Conservation (phyloP, 2,329 filamentous ascomycete genomes). For the Paracamarosporium sp. region DNA sequence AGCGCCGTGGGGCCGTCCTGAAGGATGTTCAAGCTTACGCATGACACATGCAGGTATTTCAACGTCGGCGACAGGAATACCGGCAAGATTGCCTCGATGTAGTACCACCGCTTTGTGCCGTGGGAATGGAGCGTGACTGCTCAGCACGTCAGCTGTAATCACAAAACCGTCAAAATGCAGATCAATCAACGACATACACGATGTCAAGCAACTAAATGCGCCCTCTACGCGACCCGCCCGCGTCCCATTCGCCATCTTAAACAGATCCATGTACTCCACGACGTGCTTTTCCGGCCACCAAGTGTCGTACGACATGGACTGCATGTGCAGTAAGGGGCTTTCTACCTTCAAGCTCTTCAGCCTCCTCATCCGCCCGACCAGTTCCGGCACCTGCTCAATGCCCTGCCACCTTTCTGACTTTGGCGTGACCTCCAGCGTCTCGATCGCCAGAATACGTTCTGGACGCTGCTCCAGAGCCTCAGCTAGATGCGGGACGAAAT, state of each 20-base stretch:
- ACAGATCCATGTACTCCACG: background rate
- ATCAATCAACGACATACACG: background rate
- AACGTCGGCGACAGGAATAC: conserved; percentile 1
- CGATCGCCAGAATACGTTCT: background rate
- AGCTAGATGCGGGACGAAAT: background rate
- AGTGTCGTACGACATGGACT: background rate
- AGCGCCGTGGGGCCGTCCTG: background rate
- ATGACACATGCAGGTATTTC: background rate
- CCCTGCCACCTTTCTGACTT: background rate
- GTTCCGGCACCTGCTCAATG: conserved; percentile 3
- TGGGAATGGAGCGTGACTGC: conserved; percentile 6
- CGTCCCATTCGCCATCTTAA: background rate
- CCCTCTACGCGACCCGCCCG: background rate
- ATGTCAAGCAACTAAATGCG: background rate
- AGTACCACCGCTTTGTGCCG: background rate
- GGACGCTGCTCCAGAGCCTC: background rate
- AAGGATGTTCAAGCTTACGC: background rate
- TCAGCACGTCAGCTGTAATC: background rate
- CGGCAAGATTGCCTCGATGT: background rate
- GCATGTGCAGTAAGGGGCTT: background rate
- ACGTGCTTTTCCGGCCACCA: background rate
- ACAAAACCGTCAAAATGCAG: too few relatives aligned
- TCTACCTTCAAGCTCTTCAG: conserved; percentile 5
- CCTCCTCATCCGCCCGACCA: conserved; percentile 1
- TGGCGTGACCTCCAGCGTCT: conserved; percentile 6